Conservation (phyloP, 345 rosid genomes). For the Dovyalis caffra region DNA sequence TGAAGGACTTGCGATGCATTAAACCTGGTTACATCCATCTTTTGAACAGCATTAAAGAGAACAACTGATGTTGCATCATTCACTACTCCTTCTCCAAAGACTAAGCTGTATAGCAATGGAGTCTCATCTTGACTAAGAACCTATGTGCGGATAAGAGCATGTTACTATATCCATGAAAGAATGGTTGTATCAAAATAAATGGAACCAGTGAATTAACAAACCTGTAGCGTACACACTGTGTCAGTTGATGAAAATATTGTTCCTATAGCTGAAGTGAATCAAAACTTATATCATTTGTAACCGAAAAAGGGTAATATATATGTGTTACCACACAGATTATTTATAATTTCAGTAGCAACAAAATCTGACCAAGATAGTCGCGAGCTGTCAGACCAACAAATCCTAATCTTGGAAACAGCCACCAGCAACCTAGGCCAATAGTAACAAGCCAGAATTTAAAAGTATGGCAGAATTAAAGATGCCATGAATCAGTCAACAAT, state of each 20-base stretch:
- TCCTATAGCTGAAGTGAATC: slow-evolving; percentile 63
- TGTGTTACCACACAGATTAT: neutral
- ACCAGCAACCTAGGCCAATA: slow-evolving; percentile 67
- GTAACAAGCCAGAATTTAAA: neutral
- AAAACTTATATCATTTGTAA: slow-evolving; percentile 16
- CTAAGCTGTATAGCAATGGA: slow-evolving; percentile 78
- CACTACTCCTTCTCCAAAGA: too few relatives aligned
- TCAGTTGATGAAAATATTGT: slow-evolving; percentile 91
- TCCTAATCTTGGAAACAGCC: slow-evolving; percentile 65
- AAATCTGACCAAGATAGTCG: slow-evolving; percentile 69
- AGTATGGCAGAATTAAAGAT: neutral
- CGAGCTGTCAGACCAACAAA: slow-evolving; percentile 51
- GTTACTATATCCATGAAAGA: neutral
- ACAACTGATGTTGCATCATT: slow-evolving; percentile 91
- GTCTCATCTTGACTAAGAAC: slow-evolving; percentile 92
- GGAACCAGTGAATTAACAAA: slow-evolving; percentile 18
- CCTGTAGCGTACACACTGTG: slow-evolving; percentile 96
- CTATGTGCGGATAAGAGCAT: slow-evolving; percentile 27
- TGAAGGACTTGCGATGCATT: slow-evolving; percentile 41
- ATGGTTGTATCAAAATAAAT: neutral
- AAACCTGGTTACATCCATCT: slow-evolving; percentile 55
- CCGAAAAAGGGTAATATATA: neutral
- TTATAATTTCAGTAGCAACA: neutral
- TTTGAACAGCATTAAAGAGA: slow-evolving; percentile 77
- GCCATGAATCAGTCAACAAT: neutral